Percentiles rank a stretch among this genome's conserved stretches.
Evolutionary conservation across 768 basidiomycete species (phyloP).

Genomic region (Royoungia palumana): DNA sequence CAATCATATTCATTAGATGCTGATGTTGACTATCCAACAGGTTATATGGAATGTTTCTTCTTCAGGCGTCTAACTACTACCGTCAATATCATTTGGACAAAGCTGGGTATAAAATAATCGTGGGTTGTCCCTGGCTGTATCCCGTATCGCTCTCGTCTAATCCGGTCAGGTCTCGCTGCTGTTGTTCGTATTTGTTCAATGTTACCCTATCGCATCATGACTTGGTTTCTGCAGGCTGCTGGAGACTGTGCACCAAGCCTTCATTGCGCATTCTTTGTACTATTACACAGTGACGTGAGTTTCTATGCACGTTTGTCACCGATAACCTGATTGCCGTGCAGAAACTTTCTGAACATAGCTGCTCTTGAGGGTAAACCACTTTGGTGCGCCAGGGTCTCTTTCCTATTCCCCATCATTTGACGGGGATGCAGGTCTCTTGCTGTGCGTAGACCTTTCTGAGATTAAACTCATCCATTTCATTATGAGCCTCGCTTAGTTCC

Average conservation of each 20-base stretch:
- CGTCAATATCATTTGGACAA: constrained; percentile 53
- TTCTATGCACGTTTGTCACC: neutral
- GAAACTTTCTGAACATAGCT: constrained; percentile 39
- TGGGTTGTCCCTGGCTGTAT: constrained; percentile 35
- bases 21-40: constrained; percentile 32
- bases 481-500: constrained; percentile 33
- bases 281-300: constrained; percentile 54
- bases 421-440: constrained; percentile 44
- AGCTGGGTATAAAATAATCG: constrained; percentile 46
- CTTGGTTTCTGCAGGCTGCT: constrained; percentile 35
- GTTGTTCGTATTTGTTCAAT: constrained; percentile 26
- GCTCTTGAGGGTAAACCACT: constrained; percentile 39
- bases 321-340: constrained; percentile 18
- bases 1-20: neutral
- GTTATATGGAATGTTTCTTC: constrained; percentile 49
- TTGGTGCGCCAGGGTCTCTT: constrained; percentile 36
- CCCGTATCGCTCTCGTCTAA: neutral
- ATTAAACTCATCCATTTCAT: constrained; percentile 5
- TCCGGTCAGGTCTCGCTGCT: constrained; percentile 29
- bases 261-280: constrained; percentile 53
- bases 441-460: constrained; percentile 31
- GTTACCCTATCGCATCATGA: neutral
- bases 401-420: constrained; percentile 6
- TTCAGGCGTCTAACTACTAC: constrained; percentile 57
- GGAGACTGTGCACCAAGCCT: constrained; percentile 46